Percentiles rank a stretch among this genome's conserved stretches.
These are phyloP conservation scores for Aspergillus egyptiacus DNA, from an alignment of 495 filamentous ascomycete species.

Conservation along the genomic window DNA sequence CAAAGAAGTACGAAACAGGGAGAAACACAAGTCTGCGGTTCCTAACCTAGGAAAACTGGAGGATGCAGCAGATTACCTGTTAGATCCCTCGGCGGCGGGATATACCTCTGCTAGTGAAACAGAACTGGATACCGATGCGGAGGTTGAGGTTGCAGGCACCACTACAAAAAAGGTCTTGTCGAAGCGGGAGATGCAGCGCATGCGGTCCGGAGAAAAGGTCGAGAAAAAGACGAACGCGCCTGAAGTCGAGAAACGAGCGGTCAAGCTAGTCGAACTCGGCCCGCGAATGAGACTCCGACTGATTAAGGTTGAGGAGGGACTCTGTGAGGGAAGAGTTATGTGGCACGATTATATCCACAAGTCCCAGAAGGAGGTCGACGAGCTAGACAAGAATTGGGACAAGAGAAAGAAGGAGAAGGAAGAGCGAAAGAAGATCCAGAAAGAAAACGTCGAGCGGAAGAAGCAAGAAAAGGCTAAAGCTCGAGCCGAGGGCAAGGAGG, in stretches of 20 bases:
- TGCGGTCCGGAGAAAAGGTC: conserved; percentile 40
- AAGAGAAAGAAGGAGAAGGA: conserved; percentile 73
- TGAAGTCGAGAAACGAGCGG: conserved; percentile 70
- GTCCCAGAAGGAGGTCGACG: conserved; percentile 65
- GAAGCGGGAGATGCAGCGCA: conserved; percentile 52
- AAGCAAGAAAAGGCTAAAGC: conserved; percentile 53
- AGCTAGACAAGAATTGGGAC: conserved; percentile 77
- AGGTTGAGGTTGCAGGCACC: conserved; percentile 82
- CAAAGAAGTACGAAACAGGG: conserved; percentile 65
- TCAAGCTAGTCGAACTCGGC: conserved; percentile 87
- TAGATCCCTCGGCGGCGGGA: conserved; percentile 75
- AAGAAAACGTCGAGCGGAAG: conserved; percentile 83
- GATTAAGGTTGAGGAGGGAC: conserved; percentile 92
- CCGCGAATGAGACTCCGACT: conserved; percentile 84
- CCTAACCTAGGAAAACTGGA: conserved; percentile 86
- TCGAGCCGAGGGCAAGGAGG: conserved; percentile 36
- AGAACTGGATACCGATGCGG: conserved; percentile 89
- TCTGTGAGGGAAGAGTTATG: conserved; percentile 88
- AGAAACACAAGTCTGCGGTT: conserved; percentile 59
- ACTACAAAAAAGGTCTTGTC: conserved; percentile 64
- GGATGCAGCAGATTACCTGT: conserved; percentile 93
- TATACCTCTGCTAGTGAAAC: conserved; percentile 91
- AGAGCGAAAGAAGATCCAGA: conserved; percentile 70
- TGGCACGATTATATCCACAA: conserved; percentile 95
- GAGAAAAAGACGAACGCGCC: conserved; percentile 30